Evolutionary conservation across 352 stramenopile genomes (phyloP).

Genomic region (Phytophthora ohioensis): DNA sequence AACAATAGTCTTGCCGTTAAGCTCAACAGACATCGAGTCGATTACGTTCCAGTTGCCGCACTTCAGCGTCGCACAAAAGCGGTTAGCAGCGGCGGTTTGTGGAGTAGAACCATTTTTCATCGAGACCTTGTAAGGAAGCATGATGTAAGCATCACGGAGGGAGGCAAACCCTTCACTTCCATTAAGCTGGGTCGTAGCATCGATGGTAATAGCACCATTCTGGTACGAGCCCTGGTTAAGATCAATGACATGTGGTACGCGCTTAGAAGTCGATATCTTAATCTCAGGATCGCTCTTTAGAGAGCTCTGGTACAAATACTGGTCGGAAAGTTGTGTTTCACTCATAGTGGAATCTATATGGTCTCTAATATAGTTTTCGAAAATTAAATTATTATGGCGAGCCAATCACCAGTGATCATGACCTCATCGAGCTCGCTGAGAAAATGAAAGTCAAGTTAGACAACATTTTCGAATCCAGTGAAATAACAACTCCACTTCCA

Average conservation of each 20-base stretch:
- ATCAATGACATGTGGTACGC: slow-evolving; percentile 9
- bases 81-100: slow-evolving; percentile 2
- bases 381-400: slow-evolving; percentile 23
- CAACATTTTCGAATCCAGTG: slow-evolving; percentile 23
- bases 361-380: slow-evolving; percentile 8
- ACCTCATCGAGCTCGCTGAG: slow-evolving; percentile 15
- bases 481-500: slow-evolving; percentile 5
- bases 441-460: slow-evolving; percentile 5
- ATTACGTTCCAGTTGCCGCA: slow-evolving; percentile 25
- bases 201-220: slow-evolving; percentile 21
- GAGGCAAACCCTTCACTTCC: slow-evolving; percentile 12
- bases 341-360: slow-evolving; percentile 19
- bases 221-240: slow-evolving; percentile 14
- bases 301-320: slow-evolving; percentile 20
- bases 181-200: slow-evolving; percentile 19
- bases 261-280: not conserved
- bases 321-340: slow-evolving; percentile 24
- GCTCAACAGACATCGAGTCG: slow-evolving; percentile 12
- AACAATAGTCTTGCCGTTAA: not conserved
- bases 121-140: slow-evolving; percentile 12
- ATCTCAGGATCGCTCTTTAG: not conserved
- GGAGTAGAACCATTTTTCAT: slow-evolving; percentile 4
- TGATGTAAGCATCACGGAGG: slow-evolving; percentile 7
- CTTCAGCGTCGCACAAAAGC: not conserved
- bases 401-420: slow-evolving; percentile 11